Evolutionary conservation across 2,329 filamentous ascomycete species (phyloP), one percentile per base, ranked within the genome.

Genomic region (Colletotrichum magnum): DNA sequence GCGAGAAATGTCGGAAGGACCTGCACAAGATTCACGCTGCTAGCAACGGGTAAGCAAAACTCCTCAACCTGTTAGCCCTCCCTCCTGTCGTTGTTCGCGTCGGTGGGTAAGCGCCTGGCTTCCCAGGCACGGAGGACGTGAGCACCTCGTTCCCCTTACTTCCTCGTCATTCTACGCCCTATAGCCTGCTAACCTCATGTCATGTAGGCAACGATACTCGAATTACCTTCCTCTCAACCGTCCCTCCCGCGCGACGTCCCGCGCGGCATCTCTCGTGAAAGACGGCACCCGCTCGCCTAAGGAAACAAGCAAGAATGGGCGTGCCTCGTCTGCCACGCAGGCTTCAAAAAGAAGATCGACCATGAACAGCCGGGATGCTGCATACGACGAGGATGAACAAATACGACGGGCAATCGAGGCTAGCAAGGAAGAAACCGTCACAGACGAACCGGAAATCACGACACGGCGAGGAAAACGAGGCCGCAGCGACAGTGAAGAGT

Each of bases 291-390:
- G 80, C 75, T 90, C 82, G 28, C 86, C 84, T 68, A 87, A 85
- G 77, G 82, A 80, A 77, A 86, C 84, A 75, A 84, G 82, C 74
- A 90, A 88, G 82, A 89, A 79, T 77, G 88, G 83, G 72, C 89
- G 85, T 56, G 84, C 84, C 62, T 85, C 84, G 10, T 82, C 85
- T 1, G 78, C 82, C 12, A 82, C 82, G 51, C 87, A 89, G 62
- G 87, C 89, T 60, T 90, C 92, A 45, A 98, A 98, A 79, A 90
- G 96, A 69, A 89, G 96, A 32, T 97, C 94, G 21, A 99, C 96
- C 6, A 98, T 98, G 94, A 97, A 98, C 77, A 99, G 96, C 79
- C 90, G 95, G 71, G 93, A 94, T 79, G 95, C 95, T 50, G 95
- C 94, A 24, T 98, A 98, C 75, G 95, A 98, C 73, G 96, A 99